phyloP scores from a whole-genome alignment of 1,284 basidiomycete genomes.

The Sporisorium exsertum region DNA sequence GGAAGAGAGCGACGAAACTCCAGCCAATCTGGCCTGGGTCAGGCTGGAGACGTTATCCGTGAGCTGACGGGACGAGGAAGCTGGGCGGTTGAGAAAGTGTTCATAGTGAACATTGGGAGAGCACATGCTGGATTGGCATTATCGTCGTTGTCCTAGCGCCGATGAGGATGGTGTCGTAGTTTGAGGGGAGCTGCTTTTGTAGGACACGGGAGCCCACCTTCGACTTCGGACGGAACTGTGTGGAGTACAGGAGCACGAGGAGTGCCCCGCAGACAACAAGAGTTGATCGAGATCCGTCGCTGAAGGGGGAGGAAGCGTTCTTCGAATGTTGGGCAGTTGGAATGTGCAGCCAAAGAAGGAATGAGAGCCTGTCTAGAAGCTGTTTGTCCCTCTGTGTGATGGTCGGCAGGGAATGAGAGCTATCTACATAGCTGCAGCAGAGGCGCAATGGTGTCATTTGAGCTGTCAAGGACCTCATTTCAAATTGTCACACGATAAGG shows the following conservation, averaged over 20 bases:
- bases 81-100: constrained; percentile 24
- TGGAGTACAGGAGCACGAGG: not conserved
- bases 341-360: not conserved
- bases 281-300: not conserved
- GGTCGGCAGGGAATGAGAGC: constrained; percentile 1
- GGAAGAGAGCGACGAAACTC: constrained; percentile 4
- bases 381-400: not conserved
- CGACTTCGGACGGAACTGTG: not conserved
- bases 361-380: not conserved
- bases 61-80: constrained; percentile 17
- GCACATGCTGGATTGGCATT: constrained; percentile 32
- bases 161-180: not conserved
- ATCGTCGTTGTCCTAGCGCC: not conserved
- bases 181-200: not conserved
- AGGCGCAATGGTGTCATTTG: constrained; percentile 34
- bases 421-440: not conserved
- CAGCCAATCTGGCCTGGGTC: constrained; percentile 14
- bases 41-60: constrained; percentile 14
- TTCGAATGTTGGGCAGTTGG: not conserved
- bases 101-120: constrained; percentile 57
- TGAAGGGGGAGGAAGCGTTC: not conserved
- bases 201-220: not conserved
- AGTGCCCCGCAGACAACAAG: not conserved
- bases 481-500: constrained; percentile 1
- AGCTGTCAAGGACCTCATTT: constrained; percentile 17